Evolutionary conservation across 495 filamentous ascomycete genomes (phyloP).

Genomic region (Talaromyces ruber): DNA sequence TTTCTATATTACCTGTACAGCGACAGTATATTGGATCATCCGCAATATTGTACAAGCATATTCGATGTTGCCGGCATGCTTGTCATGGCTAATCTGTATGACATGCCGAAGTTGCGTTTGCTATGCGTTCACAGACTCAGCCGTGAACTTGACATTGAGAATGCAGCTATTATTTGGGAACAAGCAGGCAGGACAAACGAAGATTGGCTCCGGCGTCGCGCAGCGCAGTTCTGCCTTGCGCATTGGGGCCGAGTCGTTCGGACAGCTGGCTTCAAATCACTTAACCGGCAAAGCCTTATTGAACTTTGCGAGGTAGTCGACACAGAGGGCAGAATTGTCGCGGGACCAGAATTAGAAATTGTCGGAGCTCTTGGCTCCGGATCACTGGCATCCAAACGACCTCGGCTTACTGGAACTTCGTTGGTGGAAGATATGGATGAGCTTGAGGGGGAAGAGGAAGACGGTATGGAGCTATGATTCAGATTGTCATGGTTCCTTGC

Average conservation of each 20-base stretch:
- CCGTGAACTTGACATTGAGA: slow-evolving; percentile 84
- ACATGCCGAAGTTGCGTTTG: slow-evolving; percentile 84
- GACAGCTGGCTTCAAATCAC: slow-evolving; percentile 72
- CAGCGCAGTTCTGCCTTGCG: slow-evolving; percentile 77
- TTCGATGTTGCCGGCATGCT: slow-evolving; percentile 89
- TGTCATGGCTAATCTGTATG: slow-evolving; percentile 96
- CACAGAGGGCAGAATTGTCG: slow-evolving; percentile 77
- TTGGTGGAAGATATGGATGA: slow-evolving; percentile 50
- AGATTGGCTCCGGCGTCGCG: slow-evolving; percentile 83
- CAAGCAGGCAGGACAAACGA: slow-evolving; percentile 82
- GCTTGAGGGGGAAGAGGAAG: slow-evolving; percentile 62
- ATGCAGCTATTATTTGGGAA: slow-evolving; percentile 94
- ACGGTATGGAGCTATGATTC: slow-evolving; percentile 56
- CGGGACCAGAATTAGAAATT: slow-evolving; percentile 75
- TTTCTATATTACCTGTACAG: slow-evolving; percentile 97
- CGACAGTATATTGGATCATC: slow-evolving; percentile 69
- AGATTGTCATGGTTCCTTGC: neutral
- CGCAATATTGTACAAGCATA: slow-evolving; percentile 59
- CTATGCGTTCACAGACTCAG: slow-evolving; percentile 82
- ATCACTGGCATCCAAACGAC: slow-evolving; percentile 44
- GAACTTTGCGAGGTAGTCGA: slow-evolving; percentile 92
- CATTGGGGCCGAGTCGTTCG: slow-evolving; percentile 95
- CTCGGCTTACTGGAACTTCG: slow-evolving; percentile 42
- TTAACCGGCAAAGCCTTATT: slow-evolving; percentile 68
- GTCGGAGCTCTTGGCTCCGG: slow-evolving; percentile 59